Conservation (phyloP, 768 basidiomycete species). For the Pilatotrama ljubarskyi region DNA sequence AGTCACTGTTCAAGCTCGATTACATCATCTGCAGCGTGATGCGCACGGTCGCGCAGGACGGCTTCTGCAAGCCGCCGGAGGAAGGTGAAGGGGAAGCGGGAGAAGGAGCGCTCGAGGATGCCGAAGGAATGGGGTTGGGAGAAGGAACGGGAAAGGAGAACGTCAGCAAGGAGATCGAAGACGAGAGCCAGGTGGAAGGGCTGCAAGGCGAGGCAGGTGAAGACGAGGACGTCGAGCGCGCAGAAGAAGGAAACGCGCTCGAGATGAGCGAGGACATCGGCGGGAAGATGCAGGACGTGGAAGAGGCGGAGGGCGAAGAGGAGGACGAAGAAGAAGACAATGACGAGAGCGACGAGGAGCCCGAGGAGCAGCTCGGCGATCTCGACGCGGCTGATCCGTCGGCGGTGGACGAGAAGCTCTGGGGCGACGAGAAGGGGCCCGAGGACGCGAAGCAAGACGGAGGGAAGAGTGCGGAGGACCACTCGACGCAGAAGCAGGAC, state of each 20-base stretch:
- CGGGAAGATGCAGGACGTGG: conserved; percentile 82
- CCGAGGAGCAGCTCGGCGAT: conserved; percentile 82
- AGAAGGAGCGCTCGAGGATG: conserved; percentile 46
- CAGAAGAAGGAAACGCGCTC: conserved; percentile 73
- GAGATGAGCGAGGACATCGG: conserved; percentile 93
- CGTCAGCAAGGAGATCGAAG: conserved; percentile 92
- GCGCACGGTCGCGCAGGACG: conserved; percentile 73
- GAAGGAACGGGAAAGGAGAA: conserved; percentile 83
- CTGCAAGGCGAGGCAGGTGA: conserved; percentile 65
- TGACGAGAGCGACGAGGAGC: conserved; percentile 59
- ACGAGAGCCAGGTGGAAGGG: conserved; percentile 96
- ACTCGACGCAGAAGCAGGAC: conserved; percentile 43
- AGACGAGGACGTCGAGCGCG: conserved; percentile 45
- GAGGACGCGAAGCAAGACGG: conserved; percentile 51
- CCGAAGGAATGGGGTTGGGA: conserved; percentile 84
- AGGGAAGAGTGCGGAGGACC: conserved; percentile 62
- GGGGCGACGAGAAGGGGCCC: conserved; percentile 81
- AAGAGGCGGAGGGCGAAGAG: conserved; percentile 58
- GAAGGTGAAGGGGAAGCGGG: conserved; percentile 52
- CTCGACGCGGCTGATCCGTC: conserved; percentile 81
- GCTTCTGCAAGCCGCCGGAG: conserved; percentile 92
- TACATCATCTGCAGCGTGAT: conserved; percentile 76
- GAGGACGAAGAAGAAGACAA: conserved; percentile 45
- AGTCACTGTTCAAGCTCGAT: conserved; percentile 81
- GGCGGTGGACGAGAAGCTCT: conserved; percentile 93